phyloP scores from a whole-genome alignment of 2,329 filamentous ascomycete species.

The Colletotrichum spaethianum region DNA sequence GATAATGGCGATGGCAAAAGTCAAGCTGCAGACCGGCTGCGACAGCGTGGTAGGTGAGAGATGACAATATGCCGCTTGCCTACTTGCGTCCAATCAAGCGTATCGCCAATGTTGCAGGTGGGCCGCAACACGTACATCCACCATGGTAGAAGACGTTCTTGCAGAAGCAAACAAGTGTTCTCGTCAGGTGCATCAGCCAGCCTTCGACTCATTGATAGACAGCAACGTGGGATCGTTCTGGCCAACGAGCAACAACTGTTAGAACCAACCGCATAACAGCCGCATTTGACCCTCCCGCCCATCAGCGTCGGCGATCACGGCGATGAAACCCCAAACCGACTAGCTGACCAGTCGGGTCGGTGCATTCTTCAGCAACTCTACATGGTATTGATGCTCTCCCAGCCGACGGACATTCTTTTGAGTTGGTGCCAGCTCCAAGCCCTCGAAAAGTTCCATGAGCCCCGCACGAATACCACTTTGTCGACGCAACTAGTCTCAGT shows the following conservation, averaged over 20 bases:
- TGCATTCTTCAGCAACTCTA: slow-evolving; percentile 30
- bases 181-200: slow-evolving; percentile 30
- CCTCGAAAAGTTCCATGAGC: slow-evolving; percentile 22
- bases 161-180: slow-evolving; percentile 25
- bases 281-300: slow-evolving; percentile 33
- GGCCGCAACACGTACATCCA: slow-evolving; percentile 20
- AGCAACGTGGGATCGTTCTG: slow-evolving; percentile 28
- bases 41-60: slow-evolving; percentile 29
- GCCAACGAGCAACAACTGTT: slow-evolving; percentile 25
- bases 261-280: slow-evolving; percentile 38
- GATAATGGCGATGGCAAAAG: neutral
- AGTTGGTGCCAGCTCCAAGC: slow-evolving; percentile 15
- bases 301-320: slow-evolving; percentile 28
- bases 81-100: slow-evolving; percentile 28
- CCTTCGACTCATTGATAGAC: slow-evolving; percentile 18
- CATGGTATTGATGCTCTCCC: neutral
- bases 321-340: slow-evolving; percentile 23
- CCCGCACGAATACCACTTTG: slow-evolving; percentile 30
- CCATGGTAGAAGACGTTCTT: neutral
- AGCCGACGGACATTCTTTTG: slow-evolving; percentile 9
- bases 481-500: slow-evolving; percentile 35
- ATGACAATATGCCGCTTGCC: slow-evolving; percentile 26
- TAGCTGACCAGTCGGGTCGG: slow-evolving; percentile 33
- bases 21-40: slow-evolving; percentile 30
- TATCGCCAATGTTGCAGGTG: slow-evolving; percentile 15